Percentiles rank a stretch among this genome's conserved stretches.
Evolutionary conservation across 352 stramenopile species (phyloP).

Genomic region (Globisporangium acanthophoron): DNA sequence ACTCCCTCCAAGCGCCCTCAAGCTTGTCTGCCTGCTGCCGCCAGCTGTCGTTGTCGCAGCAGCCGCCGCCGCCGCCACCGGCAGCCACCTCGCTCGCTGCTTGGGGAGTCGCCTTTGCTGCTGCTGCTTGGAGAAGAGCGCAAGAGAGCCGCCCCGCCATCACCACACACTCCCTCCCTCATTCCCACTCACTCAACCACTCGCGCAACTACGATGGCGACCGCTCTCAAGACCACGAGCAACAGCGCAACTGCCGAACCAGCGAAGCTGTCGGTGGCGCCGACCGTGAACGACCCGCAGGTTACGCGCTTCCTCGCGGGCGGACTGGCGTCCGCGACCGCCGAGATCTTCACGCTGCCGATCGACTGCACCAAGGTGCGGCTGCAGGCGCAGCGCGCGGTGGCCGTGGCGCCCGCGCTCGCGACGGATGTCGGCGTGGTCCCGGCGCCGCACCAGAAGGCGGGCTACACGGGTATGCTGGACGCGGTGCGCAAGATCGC

Average conservation of each 20-base stretch:
- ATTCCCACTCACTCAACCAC: too few species aligned
- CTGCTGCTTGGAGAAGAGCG: too few species aligned
- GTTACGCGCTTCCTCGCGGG: slow-evolving; percentile 68
- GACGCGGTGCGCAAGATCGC: slow-evolving; percentile 64
- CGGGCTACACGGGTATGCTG: slow-evolving; percentile 73
- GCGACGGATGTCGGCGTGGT: slow-evolving; percentile 21
- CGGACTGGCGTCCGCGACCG: slow-evolving; percentile 56
- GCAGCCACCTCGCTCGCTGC: too few species aligned
- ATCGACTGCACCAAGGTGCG: slow-evolving; percentile 87
- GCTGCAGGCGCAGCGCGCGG: slow-evolving; percentile 64
- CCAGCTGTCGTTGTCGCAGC: too few species aligned
- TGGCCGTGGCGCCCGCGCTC: slow-evolving; percentile 15
- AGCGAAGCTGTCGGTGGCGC: slow-evolving; percentile 22
- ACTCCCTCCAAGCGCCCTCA: too few species aligned
- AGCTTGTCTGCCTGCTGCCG: too few species aligned
- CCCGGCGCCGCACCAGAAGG: slow-evolving; percentile 12
- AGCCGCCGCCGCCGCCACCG: too few species aligned
- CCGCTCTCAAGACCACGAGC: slow-evolving; percentile 13
- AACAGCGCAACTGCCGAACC: slow-evolving; percentile 14
- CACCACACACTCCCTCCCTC: neutral
- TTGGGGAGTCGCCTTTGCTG: too few species aligned
- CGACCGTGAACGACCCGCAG: slow-evolving; percentile 31
- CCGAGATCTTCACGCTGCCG: slow-evolving; percentile 76
- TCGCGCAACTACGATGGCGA: slow-evolving; percentile 18
- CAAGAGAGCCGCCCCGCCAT: too few species aligned